A percentile compares a stretch with the other conserved stretches of the same genome.
phyloP scores from a whole-genome alignment of 257 asterid species.

The Jaltomata sinuosa region DNA sequence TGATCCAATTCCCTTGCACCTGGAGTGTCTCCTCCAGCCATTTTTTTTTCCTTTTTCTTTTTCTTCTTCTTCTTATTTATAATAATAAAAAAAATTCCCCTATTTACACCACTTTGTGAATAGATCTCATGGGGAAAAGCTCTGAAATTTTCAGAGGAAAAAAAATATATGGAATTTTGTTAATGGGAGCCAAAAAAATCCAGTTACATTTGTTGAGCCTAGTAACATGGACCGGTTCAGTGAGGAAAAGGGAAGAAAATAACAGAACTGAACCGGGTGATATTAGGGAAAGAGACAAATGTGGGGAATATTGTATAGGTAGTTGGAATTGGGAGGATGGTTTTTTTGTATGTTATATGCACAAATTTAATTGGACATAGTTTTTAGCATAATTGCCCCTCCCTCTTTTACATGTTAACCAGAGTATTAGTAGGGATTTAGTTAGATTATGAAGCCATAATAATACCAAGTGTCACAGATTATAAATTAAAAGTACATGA shows the following conservation, averaged over 20 bases:
- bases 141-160: background rate
- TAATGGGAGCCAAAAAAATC: background rate
- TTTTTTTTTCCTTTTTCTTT: background rate
- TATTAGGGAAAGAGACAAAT: background rate
- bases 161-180: background rate
- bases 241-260: background rate
- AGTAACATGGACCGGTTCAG: background rate
- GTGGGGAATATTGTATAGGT: background rate
- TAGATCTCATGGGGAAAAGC: background rate
- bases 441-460: background rate
- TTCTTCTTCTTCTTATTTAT: background rate
- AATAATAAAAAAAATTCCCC: background rate
- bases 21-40: slow-evolving; percentile 7
- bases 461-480: background rate
- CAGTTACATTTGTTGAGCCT: background rate
- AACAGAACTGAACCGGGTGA: slow-evolving; percentile 3
- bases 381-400: background rate
- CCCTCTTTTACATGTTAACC: background rate
- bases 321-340: background rate
- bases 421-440: background rate
- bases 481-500: background rate
- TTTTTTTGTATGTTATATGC: background rate
- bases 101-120: background rate
- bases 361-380: background rate
- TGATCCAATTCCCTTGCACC: slow-evolving; percentile 9